These are phyloP conservation scores for Geosmithia morbida DNA, from an alignment of 2,329 filamentous ascomycete species.

Conservation along the genomic window DNA sequence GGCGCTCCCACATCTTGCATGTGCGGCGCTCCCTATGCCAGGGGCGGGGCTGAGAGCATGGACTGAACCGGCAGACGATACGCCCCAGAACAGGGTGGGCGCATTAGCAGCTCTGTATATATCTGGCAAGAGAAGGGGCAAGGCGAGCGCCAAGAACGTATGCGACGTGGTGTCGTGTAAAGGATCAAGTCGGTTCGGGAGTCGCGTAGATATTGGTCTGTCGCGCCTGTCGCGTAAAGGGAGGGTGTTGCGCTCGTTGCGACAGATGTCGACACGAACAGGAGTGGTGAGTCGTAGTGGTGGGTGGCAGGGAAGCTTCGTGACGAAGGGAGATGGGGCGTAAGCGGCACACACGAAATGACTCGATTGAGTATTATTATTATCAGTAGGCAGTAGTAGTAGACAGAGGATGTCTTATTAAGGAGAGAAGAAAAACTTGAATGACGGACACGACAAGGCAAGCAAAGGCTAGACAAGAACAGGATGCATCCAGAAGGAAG, in stretches of 20 bases:
- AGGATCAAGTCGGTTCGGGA: too few species aligned
- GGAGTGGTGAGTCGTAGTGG: not conserved
- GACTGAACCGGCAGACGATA: not conserved
- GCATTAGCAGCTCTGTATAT: not conserved
- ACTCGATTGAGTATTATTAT: too few species aligned
- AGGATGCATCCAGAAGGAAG: not conserved
- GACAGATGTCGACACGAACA: not conserved
- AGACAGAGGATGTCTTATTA: not conserved
- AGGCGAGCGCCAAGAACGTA: not conserved
- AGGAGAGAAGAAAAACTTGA: not conserved
- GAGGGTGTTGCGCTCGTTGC: not conserved
- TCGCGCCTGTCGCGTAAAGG: not conserved
- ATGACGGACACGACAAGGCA: not conserved
- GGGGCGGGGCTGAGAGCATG: not conserved
- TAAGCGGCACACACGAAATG: too few species aligned
- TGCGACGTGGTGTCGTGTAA: not conserved
- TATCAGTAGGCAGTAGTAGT: too few species aligned
- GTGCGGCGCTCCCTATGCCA: not conserved
- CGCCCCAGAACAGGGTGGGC: not conserved
- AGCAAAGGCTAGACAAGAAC: not conserved
- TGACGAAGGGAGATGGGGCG: not conserved
- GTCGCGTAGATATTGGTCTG: not conserved
- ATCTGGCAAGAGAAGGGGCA: not conserved
- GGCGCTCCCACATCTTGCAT: slow-evolving; percentile 61
- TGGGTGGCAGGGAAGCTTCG: not conserved